Evolutionary conservation across 345 rosid species (phyloP).

Genomic region (Limnanthes douglasii): DNA sequence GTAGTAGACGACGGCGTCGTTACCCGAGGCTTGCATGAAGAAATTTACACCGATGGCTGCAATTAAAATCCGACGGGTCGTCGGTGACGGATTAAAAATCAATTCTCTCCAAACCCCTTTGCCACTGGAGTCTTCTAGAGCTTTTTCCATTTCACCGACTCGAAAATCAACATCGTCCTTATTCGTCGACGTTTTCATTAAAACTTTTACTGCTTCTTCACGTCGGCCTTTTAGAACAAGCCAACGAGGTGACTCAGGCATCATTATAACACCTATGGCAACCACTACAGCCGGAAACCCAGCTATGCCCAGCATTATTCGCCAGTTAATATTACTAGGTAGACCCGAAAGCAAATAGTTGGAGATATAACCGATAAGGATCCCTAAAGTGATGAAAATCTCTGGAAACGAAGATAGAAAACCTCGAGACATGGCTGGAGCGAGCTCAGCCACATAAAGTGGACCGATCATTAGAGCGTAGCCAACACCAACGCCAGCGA

Average conservation of each 20-base stretch:
- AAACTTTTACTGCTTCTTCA: constrained; percentile 35
- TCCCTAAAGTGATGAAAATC: constrained; percentile 51
- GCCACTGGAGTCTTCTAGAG: constrained; percentile 17
- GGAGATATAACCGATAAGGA: constrained; percentile 41
- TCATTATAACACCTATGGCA: constrained; percentile 32
- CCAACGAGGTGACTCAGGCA: constrained; percentile 83
- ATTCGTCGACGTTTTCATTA: constrained; percentile 26
- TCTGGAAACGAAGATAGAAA: constrained; percentile 59
- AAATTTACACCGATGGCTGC: constrained; percentile 56
- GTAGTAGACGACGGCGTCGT: constrained; percentile 53
- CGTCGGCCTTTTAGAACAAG: constrained; percentile 37
- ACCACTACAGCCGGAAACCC: constrained; percentile 31
- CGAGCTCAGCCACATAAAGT: constrained; percentile 39
- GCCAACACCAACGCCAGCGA: constrained; percentile 73
- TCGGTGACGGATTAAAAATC: constrained; percentile 24
- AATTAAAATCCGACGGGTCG: constrained; percentile 33
- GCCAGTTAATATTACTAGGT: constrained; percentile 31
- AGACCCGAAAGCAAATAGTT: constrained; percentile 45
- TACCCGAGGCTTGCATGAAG: constrained; percentile 62
- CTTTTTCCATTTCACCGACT: constrained; percentile 27
- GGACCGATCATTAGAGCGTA: constrained; percentile 58
- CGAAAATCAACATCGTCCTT: constrained; percentile 35
- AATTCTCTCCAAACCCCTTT: constrained; percentile 53
- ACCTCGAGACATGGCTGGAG: constrained; percentile 45
- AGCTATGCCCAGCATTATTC: constrained; percentile 56